Percentiles rank a stretch among this genome's conserved stretches.
These are phyloP conservation scores for Cyberlindnera nakhonratchasimensis DNA, from an alignment of 805 yeast species.

Conservation along the genomic window DNA sequence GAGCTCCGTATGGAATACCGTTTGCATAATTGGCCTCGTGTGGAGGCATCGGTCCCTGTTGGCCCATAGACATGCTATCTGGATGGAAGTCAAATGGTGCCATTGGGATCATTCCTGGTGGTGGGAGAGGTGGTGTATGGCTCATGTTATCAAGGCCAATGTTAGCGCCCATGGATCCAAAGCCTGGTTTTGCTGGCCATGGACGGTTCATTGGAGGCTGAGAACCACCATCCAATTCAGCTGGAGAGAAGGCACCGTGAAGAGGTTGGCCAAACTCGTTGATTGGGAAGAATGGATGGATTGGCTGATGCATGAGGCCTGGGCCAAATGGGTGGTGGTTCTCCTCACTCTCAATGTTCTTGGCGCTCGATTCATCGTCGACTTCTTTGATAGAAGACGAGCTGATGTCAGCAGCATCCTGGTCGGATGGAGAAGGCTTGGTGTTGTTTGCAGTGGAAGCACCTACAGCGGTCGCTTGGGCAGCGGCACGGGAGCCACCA, in stretches of 20 bases:
- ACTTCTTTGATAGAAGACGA: conserved; percentile 9
- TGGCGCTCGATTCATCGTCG: conserved; percentile 1
- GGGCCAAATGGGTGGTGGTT: conserved; percentile 15
- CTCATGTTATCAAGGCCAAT: conserved; percentile 17
- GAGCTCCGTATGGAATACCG: conserved; percentile 14
- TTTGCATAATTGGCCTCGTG: conserved; percentile 7
- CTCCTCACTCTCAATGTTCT: conserved; percentile 3
- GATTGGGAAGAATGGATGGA: conserved; percentile 28
- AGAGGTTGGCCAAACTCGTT: conserved; percentile 30
- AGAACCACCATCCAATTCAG: conserved; percentile 17
- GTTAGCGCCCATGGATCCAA: conserved; percentile 13
- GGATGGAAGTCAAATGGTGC: conserved; percentile 28
- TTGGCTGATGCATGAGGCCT: conserved; percentile 23
- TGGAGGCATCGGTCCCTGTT: conserved; percentile 12
- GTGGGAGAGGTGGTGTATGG: conserved; percentile 26
- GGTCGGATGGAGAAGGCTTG: conserved; percentile 2
- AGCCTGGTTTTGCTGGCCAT: conserved; percentile 27
- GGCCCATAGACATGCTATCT: conserved; percentile 22
- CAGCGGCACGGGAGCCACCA: conserved; percentile 10
- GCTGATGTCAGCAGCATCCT: conserved; percentile 7
- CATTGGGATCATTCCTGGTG: conserved; percentile 28
- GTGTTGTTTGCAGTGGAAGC: too few species aligned
- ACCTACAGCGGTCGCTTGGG: too few species aligned
- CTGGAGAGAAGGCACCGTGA: conserved; percentile 21
- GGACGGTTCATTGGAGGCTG: conserved; percentile 19